Base-by-base conservation (phyloP, 139 green algal species). In the Chlorella sp. region DNA sequence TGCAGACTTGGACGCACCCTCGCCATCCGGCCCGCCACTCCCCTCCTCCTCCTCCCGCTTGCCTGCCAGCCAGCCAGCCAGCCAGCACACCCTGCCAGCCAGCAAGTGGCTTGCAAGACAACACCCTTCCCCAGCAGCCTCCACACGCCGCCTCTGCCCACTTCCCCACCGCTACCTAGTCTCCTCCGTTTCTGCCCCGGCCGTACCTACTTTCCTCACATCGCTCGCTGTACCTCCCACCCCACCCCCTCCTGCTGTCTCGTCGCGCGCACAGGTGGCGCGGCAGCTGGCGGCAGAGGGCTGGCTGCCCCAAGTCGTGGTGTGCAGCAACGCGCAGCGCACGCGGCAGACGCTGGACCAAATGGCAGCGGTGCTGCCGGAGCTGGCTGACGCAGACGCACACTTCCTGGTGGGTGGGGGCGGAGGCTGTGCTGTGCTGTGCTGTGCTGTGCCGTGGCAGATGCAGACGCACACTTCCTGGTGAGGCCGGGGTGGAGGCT, bases 341-440 rank as follows among this genome's bases (percentile, higher is more conserved):
- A 98, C 97, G 1, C 91, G 92, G 79, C 93, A 99, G 89, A 99
- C 97, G 18, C 92, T 98, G 5, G 94, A 97, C 42, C 85, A 91
- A 1, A 98, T 99, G 96, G 71, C 57, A 4, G 89, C 93, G 32
- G 93, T 91, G 21, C 85, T 96, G 30, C 73, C 87, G 3, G 87
- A 90, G 85, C 90, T 97, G 48, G 79, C 64, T 21, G 85, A 94
- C 21, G 95, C 93, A 5, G 93, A 95, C 42, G 86, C 92, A 0
- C 79, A 85, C 48, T 85, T 85, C 42, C 79, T 85, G 79, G 75
- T 81, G 75, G 75, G 75, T 81, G 48, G 48, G 48, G 16, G 64
- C 11, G 48, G 48, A 9, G 16, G 64, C 11, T 71, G 5, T 71
- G 21, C 64, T 71, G 64, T 71, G 21, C 64, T 28, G 11, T 71